Evolutionary conservation across 805 yeast species (phyloP), one percentile per base, ranked within the genome.

Genomic region (Limtongia smithiae): DNA sequence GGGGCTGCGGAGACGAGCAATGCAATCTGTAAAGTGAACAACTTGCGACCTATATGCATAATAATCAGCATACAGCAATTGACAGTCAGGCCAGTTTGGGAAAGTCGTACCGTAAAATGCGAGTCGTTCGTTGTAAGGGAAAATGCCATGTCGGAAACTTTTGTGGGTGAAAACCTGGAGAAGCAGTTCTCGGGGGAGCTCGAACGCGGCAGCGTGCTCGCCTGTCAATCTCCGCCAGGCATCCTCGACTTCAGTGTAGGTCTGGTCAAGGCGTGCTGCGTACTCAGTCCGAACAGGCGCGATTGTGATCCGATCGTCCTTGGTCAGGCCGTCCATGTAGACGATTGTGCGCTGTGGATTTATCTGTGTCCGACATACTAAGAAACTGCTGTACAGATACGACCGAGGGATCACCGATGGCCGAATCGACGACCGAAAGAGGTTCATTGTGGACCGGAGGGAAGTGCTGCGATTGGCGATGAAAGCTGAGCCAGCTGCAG

Each of bases 111-210:
- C 58, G n/a, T 87, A 70, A 37, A 83, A 76, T 17, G 87, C 74
- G 60, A 91, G 72, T 66, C 83, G 85, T 65, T 89, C 96, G 69
- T 90, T 91, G 70, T 85, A 87, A 6, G 97, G 96, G 60, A 82
- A 80, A 55, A 78, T 72, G 8, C 96, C 97, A 69, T 87, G 94
- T 4, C 94, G 95, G 73, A 89, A 91, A 20, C 96, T 86, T 70
- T 91, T 91, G 71, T 91, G 97, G 4, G 97, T 90, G 61, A 90
- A 71, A 35, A 86, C 81, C 70, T 91, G 97, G 54, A 88, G 71
- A 20, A 83, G 69, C 50, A 83, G 58, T 5, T 75, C 74, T 60
- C 86, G 84, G 3, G 83, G 73, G 36, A 90, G 70, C 36, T 71
- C 57, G 61, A 73, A 81, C 52, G 76, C 71, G 20, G 71, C 71